Evolutionary conservation across 2,329 filamentous ascomycete species (phyloP).

Genomic region (Magnaporthiopsis poae): DNA sequence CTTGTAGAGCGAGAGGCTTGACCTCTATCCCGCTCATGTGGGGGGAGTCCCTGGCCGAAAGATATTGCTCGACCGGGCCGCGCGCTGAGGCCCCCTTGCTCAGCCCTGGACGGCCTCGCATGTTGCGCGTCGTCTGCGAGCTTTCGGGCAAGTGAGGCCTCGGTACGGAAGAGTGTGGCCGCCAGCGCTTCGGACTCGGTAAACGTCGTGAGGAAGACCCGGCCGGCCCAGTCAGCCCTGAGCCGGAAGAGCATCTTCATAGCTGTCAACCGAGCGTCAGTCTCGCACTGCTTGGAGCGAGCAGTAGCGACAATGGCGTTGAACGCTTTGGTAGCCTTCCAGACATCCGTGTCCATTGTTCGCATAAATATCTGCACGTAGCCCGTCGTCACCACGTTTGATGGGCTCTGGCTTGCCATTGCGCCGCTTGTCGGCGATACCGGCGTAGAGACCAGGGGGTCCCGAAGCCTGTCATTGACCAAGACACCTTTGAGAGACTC

Average conservation of each 20-base stretch:
- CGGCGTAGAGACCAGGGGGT: slow-evolving; percentile 28
- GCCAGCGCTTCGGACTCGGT: slow-evolving; percentile 68
- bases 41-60: slow-evolving; percentile 31
- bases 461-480: slow-evolving; percentile 34
- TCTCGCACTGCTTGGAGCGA: slow-evolving; percentile 48
- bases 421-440: slow-evolving; percentile 15
- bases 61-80: slow-evolving; percentile 43
- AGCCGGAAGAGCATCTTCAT: slow-evolving; percentile 74
- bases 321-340: slow-evolving; percentile 55
- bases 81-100: slow-evolving; percentile 28
- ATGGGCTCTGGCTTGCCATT: slow-evolving; percentile 40
- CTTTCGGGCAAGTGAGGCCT: slow-evolving; percentile 40
- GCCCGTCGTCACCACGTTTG: slow-evolving; percentile 61
- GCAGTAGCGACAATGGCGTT: slow-evolving; percentile 55
- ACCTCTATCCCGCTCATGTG: slow-evolving; percentile 1
- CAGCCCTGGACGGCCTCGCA: slow-evolving; percentile 33
- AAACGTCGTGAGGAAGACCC: slow-evolving; percentile 60
- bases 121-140: slow-evolving; percentile 42
- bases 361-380: slow-evolving; percentile 69
- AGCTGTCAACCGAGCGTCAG: slow-evolving; percentile 61
- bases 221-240: slow-evolving; percentile 70
- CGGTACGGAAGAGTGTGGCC: slow-evolving; percentile 57
- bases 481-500: slow-evolving; percentile 43
- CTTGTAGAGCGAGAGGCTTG: slow-evolving; percentile 4
- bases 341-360: slow-evolving; percentile 55